A percentile compares a stretch with the other conserved stretches of the same genome.
phyloP scores from a whole-genome alignment of 768 basidiomycete species.

The Suillus cothurnatus region DNA sequence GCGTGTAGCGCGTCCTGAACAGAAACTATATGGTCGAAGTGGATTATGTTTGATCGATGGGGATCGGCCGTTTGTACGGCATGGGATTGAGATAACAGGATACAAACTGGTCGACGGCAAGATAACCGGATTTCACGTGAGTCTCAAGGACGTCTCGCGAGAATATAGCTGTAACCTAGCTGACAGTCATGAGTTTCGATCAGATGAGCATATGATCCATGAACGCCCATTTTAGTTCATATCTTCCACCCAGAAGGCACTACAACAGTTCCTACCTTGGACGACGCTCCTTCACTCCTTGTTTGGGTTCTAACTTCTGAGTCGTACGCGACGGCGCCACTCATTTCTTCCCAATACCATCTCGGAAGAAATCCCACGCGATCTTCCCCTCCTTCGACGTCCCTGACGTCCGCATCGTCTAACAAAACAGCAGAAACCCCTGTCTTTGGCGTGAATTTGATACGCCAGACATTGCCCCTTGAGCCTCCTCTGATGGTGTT shows the following conservation, averaged over 20 bases:
- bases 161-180: slow-evolving; percentile 5
- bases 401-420: slow-evolving; percentile 49
- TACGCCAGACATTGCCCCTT: slow-evolving; percentile 63
- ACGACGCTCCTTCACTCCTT: slow-evolving; percentile 4
- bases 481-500: slow-evolving; percentile 29
- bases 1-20: neutral
- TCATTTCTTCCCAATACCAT: slow-evolving; percentile 58
- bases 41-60: neutral
- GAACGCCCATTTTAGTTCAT: slow-evolving; percentile 20
- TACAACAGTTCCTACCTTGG: slow-evolving; percentile 7
- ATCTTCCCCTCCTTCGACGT: slow-evolving; percentile 68
- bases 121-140: slow-evolving; percentile 28
- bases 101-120: neutral
- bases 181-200: slow-evolving; percentile 14
- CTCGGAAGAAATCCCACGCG: slow-evolving; percentile 78
- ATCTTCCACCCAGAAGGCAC: slow-evolving; percentile 25
- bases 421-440: slow-evolving; percentile 58
- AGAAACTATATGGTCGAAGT: neutral
- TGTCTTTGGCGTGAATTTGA: slow-evolving; percentile 57
- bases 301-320: slow-evolving; percentile 12
- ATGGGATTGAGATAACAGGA: slow-evolving; percentile 1
- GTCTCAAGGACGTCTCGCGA: slow-evolving; percentile 14
- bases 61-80: neutral
- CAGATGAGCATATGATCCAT: slow-evolving; percentile 17
- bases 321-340: neutral